These are phyloP conservation scores for Syzygium syzygioides DNA, from an alignment of 441 rosid species.

Conservation along the genomic window DNA sequence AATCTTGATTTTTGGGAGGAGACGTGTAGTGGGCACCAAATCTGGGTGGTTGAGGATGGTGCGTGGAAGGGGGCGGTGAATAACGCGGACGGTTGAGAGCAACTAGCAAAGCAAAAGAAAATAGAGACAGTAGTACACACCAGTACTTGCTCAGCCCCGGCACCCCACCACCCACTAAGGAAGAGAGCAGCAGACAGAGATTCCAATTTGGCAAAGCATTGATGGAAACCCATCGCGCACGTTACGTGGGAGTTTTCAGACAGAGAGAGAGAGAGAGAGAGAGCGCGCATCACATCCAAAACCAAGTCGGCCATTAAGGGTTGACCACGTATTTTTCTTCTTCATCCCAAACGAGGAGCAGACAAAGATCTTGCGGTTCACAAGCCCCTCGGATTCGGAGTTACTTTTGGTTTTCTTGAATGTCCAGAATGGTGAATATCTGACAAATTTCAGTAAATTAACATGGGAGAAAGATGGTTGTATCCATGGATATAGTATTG, in stretches of 20 bases:
- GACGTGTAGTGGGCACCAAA: not conserved
- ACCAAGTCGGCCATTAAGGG: conserved; percentile 26
- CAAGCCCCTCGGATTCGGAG: not conserved
- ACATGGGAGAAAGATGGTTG: conserved; percentile 16
- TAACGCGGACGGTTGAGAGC: not conserved
- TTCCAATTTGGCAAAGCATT: conserved; percentile 31
- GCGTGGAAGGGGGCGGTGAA: not conserved
- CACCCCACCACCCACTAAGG: conserved; percentile 10
- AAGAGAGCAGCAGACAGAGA: conserved; percentile 24
- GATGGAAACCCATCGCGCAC: conserved; percentile 45
- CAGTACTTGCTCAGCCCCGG: not conserved
- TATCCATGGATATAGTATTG: not conserved
- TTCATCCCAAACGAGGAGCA: conserved; percentile 13
- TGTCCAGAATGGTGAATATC: conserved; percentile 21
- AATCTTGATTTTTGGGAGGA: not conserved
- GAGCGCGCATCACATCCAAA: conserved; percentile 31
- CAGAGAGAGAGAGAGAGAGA: conserved; percentile 1
- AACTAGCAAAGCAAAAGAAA: not conserved
- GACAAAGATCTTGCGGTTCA: conserved; percentile 9
- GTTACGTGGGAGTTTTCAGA: conserved; percentile 12
- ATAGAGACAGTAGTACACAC: not conserved
- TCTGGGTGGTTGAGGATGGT: not conserved
- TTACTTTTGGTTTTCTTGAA: not conserved
- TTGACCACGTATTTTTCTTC: conserved; percentile 5
- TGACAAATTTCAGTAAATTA: conserved; percentile 31